These are phyloP conservation scores for Stagonosporopsis tanaceti DNA, from an alignment of 2,329 filamentous ascomycete genomes.

Conservation along the genomic window DNA sequence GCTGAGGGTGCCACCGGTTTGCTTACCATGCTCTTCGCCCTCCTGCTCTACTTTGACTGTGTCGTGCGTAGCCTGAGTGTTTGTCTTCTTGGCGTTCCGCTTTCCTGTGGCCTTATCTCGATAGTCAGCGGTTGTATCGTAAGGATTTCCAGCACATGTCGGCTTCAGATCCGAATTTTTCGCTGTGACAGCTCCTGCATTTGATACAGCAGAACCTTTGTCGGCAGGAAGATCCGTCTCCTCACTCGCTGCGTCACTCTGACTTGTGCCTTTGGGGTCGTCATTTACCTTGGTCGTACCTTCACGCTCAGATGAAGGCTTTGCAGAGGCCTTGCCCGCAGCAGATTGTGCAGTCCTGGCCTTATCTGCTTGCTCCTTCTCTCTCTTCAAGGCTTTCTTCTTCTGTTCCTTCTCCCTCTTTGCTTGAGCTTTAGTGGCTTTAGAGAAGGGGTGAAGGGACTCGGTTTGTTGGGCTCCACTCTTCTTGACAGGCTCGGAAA, in stretches of 20 bases:
- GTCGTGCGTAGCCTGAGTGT: background rate
- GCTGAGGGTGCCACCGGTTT: slow-evolving; percentile 16
- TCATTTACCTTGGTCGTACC: background rate
- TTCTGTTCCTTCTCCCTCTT: slow-evolving; percentile 47
- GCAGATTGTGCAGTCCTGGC: slow-evolving; percentile 16
- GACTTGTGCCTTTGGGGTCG: background rate
- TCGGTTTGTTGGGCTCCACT: slow-evolving; percentile 37
- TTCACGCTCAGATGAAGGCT: background rate
- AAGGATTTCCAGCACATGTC: background rate
- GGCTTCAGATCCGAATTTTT: background rate
- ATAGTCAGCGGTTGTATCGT: background rate
- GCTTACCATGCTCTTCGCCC: slow-evolving; percentile 20
- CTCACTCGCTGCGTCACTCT: background rate
- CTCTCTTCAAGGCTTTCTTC: slow-evolving; percentile 47
- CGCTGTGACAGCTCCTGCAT: background rate
- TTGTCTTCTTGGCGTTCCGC: slow-evolving; percentile 3
- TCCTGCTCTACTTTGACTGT: background rate
- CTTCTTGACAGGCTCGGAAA: slow-evolving; percentile 27
- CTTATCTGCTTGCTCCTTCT: slow-evolving; percentile 29
- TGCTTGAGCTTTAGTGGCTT: slow-evolving; percentile 36
- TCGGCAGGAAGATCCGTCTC: background rate
- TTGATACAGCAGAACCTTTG: background rate
- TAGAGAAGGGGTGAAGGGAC: slow-evolving; percentile 42
- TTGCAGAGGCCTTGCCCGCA: slow-evolving; percentile 5
- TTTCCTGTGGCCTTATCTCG: slow-evolving; percentile 11